A percentile compares a stretch with the other conserved stretches of the same genome.
phyloP scores from a whole-genome alignment of 2,329 filamentous ascomycete genomes.

The Xylaria sp. region DNA sequence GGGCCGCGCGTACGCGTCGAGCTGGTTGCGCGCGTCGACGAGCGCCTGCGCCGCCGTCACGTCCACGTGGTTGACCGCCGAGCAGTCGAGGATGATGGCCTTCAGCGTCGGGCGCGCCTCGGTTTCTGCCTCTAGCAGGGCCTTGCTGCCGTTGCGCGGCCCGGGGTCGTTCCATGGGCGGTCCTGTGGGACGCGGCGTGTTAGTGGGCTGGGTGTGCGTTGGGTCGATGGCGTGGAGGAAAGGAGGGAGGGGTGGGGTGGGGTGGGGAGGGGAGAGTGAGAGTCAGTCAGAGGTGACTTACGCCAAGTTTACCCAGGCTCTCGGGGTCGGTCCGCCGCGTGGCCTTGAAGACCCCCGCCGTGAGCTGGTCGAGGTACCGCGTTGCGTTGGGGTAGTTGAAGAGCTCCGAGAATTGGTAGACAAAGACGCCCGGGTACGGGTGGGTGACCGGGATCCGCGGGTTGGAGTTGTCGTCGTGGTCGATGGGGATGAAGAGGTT shows the following conservation, averaged over 20 bases:
- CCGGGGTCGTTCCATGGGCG: conserved; percentile 48
- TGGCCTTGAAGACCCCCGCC: conserved; percentile 48
- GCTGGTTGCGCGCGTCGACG: conserved; percentile 56
- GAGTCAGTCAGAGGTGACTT: too few relatives aligned
- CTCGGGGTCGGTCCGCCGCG: conserved; percentile 47
- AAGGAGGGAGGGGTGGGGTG: conserved; percentile 2
- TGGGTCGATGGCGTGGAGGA: conserved; percentile 13
- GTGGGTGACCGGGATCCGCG: conserved; percentile 44
- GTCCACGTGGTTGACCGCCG: conserved; percentile 58
- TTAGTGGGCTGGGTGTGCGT: too few relatives aligned
- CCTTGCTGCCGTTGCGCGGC: conserved; percentile 29
- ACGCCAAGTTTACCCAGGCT: conserved; percentile 51
- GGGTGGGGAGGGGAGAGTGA: too few relatives aligned
- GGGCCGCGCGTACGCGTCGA: conserved; percentile 54
- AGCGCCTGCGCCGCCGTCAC: conserved; percentile 58
- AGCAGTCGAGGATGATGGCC: conserved; percentile 60
- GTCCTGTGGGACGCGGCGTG: conserved; percentile 30
- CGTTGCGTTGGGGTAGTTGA: conserved; percentile 59
- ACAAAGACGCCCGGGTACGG: conserved; percentile 58
- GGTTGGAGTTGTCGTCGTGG: conserved; percentile 55
- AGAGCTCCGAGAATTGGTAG: conserved; percentile 57
- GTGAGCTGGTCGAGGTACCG: conserved; percentile 54
- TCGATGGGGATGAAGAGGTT: conserved; percentile 49
- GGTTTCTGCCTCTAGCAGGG: conserved; percentile 16
- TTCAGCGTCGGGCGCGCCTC: conserved; percentile 44